Evolutionary conservation across 1,284 basidiomycete genomes (phyloP).

Genomic region (Pseudozyma flocculosa): DNA sequence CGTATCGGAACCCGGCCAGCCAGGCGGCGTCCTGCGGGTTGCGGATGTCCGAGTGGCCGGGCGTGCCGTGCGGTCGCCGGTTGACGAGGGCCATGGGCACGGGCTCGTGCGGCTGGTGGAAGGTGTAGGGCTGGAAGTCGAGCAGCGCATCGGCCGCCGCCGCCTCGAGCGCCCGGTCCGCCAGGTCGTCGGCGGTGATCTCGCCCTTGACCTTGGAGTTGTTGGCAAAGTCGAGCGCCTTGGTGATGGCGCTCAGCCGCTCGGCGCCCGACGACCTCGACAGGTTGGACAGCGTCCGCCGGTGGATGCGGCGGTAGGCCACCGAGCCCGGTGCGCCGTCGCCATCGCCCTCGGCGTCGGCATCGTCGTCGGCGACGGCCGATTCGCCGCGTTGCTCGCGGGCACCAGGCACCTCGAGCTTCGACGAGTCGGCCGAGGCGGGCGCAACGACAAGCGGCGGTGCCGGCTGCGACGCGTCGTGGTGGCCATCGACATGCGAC

Average conservation of each 20-base stretch:
- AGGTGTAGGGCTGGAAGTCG: conserved; percentile 50
- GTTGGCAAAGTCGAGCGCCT: conserved; percentile 55
- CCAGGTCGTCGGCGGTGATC: conserved; percentile 36
- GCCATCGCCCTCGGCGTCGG: no score
- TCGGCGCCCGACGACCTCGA: conserved; percentile 46
- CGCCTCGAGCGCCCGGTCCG: conserved; percentile 11
- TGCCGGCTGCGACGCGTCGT: neutral
- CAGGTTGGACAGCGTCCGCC: conserved; percentile 39
- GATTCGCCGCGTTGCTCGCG: neutral
- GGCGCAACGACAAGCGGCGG: no score
- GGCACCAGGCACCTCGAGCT: neutral
- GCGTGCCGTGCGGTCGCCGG: conserved; percentile 68
- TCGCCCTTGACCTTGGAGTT: conserved; percentile 54
- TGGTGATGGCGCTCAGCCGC: conserved; percentile 46
- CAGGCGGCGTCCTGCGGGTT: conserved; percentile 75
- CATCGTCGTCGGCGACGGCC: neutral
- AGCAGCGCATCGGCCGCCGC: conserved; percentile 28
- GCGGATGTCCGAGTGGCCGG: conserved; percentile 64
- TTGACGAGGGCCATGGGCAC: conserved; percentile 75
- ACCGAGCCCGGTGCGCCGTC: conserved; percentile 36
- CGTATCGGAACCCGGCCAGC: conserved; percentile 72
- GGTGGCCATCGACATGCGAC: neutral
- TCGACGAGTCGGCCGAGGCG: neutral
- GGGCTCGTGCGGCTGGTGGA: conserved; percentile 58
- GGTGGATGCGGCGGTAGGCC: conserved; percentile 39